phyloP scores from a whole-genome alignment of 805 yeast genomes.

The Candida schatavii region DNA sequence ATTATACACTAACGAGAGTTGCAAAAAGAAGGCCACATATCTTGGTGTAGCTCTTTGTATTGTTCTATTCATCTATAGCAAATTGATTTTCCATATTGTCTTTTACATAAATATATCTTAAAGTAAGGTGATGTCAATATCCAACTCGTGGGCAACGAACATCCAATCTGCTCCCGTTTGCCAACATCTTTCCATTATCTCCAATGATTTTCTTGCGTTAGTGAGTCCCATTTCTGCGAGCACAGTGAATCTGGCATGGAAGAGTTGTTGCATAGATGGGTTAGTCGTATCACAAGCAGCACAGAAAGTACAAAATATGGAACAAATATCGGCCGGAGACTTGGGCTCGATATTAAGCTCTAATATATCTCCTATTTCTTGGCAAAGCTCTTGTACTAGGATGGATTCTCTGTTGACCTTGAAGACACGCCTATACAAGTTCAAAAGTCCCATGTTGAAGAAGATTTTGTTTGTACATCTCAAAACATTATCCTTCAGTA shows the following conservation, averaged over 20 bases:
- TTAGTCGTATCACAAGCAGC: conserved; percentile 58
- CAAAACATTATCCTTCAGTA: conserved; percentile 32
- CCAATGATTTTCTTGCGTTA: conserved; percentile 44
- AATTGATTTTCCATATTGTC: too few relatives aligned
- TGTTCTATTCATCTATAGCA: too few relatives aligned
- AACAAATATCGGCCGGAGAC: conserved; percentile 53
- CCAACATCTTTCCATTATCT: conserved; percentile 55
- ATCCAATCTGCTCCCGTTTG: conserved; percentile 51
- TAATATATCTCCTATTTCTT: conserved; percentile 35
- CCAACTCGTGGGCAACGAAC: conserved; percentile 39
- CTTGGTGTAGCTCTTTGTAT: too few relatives aligned
- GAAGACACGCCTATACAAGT: conserved; percentile 55
- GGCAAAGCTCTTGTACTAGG: conserved; percentile 47
- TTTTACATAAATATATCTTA: too few relatives aligned
- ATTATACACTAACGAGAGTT: too few relatives aligned
- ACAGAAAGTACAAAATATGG: conserved; percentile 53
- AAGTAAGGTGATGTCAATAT: conserved; percentile 45
- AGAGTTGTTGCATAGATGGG: conserved; percentile 30
- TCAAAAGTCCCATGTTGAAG: conserved; percentile 52
- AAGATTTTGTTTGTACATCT: conserved; percentile 52
- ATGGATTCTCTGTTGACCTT: conserved; percentile 43
- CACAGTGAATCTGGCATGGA: conserved; percentile 35
- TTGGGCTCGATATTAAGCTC: conserved; percentile 40
- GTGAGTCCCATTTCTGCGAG: conserved; percentile 44
- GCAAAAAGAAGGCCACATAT: too few relatives aligned